phyloP scores from a whole-genome alignment of 306 rosid species.

The Malus fusca region DNA sequence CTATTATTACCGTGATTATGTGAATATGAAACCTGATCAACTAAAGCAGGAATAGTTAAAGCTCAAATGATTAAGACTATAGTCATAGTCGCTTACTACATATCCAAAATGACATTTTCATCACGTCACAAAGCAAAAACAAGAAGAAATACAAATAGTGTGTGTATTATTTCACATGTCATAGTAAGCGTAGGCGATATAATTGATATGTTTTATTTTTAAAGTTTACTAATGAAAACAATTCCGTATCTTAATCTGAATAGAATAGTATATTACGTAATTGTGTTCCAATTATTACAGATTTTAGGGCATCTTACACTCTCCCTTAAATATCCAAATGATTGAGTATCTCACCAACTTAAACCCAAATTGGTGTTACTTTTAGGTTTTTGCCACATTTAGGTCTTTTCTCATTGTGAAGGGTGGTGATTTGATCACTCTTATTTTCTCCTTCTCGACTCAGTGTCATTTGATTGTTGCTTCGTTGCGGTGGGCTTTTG shows the following conservation, averaged over 20 bases:
- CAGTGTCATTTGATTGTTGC: background rate
- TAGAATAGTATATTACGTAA: background rate
- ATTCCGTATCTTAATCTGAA: too few relatives aligned
- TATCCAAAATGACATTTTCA: background rate
- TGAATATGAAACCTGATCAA: slow-evolving; percentile 20
- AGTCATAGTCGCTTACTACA: background rate
- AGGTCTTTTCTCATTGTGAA: background rate
- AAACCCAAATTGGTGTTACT: background rate
- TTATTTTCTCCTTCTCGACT: background rate
- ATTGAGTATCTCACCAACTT: background rate
- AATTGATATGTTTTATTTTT: too few relatives aligned
- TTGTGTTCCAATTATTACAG: background rate
- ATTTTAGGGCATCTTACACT: background rate
- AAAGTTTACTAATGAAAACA: too few relatives aligned
- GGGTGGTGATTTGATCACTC: background rate
- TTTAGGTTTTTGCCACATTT: background rate
- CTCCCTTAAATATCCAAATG: background rate
- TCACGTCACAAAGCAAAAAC: background rate
- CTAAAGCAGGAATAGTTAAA: slow-evolving; percentile 13
- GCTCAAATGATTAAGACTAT: slow-evolving; percentile 1
- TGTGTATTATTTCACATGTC: background rate
- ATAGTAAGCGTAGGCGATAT: too few relatives aligned
- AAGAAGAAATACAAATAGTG: too few relatives aligned
- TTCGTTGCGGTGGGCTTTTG: too few relatives aligned
- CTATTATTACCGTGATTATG: slow-evolving; percentile 20